These are phyloP conservation scores for Quercus engelmannii DNA, from an alignment of 306 rosid species.

Conservation along the genomic window DNA sequence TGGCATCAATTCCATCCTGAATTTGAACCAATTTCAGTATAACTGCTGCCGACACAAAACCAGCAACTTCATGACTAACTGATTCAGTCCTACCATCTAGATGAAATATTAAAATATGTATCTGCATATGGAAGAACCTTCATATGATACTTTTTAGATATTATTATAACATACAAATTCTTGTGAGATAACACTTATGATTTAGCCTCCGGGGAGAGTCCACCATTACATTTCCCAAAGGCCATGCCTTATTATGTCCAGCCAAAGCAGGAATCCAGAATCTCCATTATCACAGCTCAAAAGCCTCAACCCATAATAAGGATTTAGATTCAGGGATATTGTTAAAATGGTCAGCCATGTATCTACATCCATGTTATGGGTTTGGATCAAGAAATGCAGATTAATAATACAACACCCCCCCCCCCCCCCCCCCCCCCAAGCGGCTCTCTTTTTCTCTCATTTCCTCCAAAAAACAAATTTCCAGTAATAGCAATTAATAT, in stretches of 20 bases:
- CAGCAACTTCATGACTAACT: background rate
- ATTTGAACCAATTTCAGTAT: slow-evolving; percentile 32
- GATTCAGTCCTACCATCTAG: background rate
- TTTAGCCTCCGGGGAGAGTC: background rate
- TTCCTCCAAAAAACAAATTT: background rate
- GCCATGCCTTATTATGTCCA: background rate
- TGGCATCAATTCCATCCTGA: slow-evolving; percentile 59
- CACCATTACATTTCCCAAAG: background rate
- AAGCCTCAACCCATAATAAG: too few relatives aligned
- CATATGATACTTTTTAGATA: background rate
- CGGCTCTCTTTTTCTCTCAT: too few relatives aligned
- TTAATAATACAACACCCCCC: background rate
- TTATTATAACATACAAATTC: background rate
- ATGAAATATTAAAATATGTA: background rate
- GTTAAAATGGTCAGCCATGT: too few relatives aligned
- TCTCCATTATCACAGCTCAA: background rate
- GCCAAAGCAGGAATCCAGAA: background rate
- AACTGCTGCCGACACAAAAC: background rate
- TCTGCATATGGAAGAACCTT: background rate
- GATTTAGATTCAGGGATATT: too few relatives aligned
- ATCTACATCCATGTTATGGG: too few relatives aligned
- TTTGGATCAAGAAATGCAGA: too few relatives aligned
- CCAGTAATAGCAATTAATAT: background rate
- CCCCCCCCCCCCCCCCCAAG: background rate
- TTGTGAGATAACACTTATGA: background rate